Evolutionary conservation across 768 basidiomycete species (phyloP).

Genomic region (Hirschioporus abietinus): DNA sequence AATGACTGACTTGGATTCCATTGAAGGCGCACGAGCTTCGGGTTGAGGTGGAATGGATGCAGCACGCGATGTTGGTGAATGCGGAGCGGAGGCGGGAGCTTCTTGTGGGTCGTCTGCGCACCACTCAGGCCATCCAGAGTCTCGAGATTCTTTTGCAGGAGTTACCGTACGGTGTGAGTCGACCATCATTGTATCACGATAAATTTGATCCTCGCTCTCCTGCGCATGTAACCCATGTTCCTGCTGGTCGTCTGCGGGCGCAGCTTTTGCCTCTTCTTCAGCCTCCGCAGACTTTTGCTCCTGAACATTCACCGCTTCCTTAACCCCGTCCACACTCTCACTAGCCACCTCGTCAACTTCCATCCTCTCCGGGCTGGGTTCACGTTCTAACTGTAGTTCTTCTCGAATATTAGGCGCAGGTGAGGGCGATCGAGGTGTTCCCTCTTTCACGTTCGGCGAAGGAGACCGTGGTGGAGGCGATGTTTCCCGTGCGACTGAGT

Average conservation of each 20-base stretch:
- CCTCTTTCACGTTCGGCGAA: too few species aligned
- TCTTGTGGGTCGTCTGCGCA: background rate
- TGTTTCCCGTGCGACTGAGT: background rate
- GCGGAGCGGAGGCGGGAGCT: background rate
- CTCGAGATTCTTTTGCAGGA: background rate
- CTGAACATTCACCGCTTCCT: background rate
- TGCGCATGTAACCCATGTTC: background rate
- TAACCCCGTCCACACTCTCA: background rate
- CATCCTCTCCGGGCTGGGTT: background rate
- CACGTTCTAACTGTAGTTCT: too few species aligned
- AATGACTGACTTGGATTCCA: background rate
- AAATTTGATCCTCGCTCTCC: background rate
- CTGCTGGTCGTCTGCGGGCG: background rate
- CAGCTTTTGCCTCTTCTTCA: background rate
- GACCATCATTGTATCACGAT: background rate
- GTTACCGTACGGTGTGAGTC: background rate
- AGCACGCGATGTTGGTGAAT: slow-evolving; percentile 9
- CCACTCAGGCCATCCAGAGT: slow-evolving; percentile 3
- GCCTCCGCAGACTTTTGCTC: too few species aligned
- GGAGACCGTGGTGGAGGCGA: background rate
- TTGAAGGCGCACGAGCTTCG: background rate
- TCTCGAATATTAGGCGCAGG: background rate
- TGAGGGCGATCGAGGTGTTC: background rate
- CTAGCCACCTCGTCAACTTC: background rate
- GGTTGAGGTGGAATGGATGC: slow-evolving; percentile 13